phyloP scores from a whole-genome alignment of 2,329 filamentous ascomycete species.

The Byssochlamys sp. region DNA sequence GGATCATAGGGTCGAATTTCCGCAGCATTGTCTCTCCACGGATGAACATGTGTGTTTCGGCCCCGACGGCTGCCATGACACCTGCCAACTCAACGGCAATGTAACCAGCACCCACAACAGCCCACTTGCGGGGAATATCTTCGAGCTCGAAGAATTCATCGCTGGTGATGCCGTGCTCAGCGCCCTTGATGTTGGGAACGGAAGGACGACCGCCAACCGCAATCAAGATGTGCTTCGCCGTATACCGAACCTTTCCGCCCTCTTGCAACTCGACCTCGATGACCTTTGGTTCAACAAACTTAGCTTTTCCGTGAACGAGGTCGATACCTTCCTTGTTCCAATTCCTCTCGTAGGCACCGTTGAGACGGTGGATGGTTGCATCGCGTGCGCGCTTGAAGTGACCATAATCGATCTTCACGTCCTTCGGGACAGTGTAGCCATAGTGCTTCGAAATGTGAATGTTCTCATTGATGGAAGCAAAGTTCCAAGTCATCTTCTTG shows the following conservation, averaged over 20 bases:
- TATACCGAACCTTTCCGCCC: conserved; percentile 31
- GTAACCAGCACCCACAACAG: conserved; percentile 43
- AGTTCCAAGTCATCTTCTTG: conserved; percentile 47
- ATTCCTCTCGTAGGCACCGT: conserved; percentile 42
- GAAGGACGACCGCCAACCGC: conserved; percentile 40
- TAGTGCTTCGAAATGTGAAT: conserved; percentile 38
- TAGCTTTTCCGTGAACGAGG: conserved; percentile 40
- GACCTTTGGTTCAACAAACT: conserved; percentile 36
- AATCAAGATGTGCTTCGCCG: conserved; percentile 40
- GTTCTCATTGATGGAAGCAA: conserved; percentile 41
- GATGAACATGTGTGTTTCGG: conserved; percentile 44
- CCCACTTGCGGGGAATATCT: conserved; percentile 41
- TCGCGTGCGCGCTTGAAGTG: conserved; percentile 42
- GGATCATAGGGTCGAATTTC: conserved; percentile 45
- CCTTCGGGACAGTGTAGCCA: conserved; percentile 38
- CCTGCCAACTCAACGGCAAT: conserved; percentile 45
- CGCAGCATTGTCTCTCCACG: conserved; percentile 40
- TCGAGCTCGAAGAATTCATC: conserved; percentile 45
- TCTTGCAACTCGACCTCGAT: conserved; percentile 37
- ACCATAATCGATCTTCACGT: conserved; percentile 36
- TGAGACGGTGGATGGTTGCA: conserved; percentile 36
- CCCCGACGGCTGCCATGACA: conserved; percentile 40
- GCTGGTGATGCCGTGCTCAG: conserved; percentile 42
- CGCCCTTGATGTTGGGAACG: conserved; percentile 35
- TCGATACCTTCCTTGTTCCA: conserved; percentile 43